Evolutionary conservation across 305 asterid species (phyloP), one percentile per base, ranked within the genome.

Genomic region (Ilex paraguariensis): DNA sequence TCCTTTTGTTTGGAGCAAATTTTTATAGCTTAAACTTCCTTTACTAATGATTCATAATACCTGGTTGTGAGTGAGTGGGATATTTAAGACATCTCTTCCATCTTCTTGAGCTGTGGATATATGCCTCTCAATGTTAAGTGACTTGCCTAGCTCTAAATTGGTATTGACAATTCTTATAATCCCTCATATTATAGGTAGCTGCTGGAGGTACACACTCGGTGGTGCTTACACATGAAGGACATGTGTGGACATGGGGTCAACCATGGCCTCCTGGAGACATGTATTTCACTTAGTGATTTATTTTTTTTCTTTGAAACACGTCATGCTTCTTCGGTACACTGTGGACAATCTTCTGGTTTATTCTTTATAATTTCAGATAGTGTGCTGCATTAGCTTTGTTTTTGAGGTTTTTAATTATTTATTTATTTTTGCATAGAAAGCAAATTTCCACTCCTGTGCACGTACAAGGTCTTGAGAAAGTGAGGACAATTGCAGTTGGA

Each of bases 231-330:
- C 79, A 76, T 63, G 97, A 87, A 80, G 99, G 99, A 53, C 92
- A 90, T 50, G 99, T 93, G 28, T 93, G 99, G 99, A 87, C 99
- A 60, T 93, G 99, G 99, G 99, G 99, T 70, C 99, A 93, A 67
- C 99, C 99, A 65, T 93, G 99, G 99, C 99, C 99, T 69, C 99
- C 99, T 12, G 96, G 99, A 49, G 99, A 93, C 81, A 93, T 93
- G 97, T 93, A 86, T 32, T 74, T 67, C n/a, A 31, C 60, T 11
- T 54, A 53, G 63, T 59, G 13, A 17, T 63, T 36, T 36, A 36
- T 36, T 8, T 8, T 36, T n/a, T 36, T 36, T 36, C 4, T 8
- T 36, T 36, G 9, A 36, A 36, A 36, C 28, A 21, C 2, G 28
- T 21, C 28, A 21, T 21, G 28, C 28, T 21, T 21, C 28, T 21